phyloP scores from a whole-genome alignment of 768 basidiomycete species.

The Artomyces pyxidatus region DNA sequence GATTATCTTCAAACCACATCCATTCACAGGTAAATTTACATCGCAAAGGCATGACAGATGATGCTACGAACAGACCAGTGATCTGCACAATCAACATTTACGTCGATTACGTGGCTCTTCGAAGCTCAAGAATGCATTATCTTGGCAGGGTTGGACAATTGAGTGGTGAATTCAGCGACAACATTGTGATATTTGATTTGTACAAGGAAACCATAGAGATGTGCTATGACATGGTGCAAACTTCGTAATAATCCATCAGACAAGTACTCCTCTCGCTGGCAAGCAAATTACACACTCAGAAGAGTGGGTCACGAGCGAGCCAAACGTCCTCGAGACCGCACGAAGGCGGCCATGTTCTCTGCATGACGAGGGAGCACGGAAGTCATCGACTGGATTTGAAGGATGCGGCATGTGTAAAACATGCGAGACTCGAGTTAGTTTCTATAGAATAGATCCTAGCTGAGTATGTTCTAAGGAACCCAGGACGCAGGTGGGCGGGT shows the following conservation, averaged over 20 bases:
- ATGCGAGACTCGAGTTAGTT: conserved; percentile 75
- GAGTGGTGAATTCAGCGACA: no score
- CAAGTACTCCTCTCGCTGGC: neutral
- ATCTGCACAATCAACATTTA: no score
- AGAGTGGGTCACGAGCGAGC: conserved; percentile 18
- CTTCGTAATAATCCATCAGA: conserved; percentile 2
- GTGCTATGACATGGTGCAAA: no score
- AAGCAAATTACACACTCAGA: neutral
- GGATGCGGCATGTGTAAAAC: conserved; percentile 68
- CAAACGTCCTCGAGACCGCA: conserved; percentile 58
- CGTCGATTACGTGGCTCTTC: no score
- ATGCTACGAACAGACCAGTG: no score
- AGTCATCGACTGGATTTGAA: conserved; percentile 69
- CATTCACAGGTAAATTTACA: no score
- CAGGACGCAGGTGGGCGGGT: neutral
- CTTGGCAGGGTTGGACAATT: no score
- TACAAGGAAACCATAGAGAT: no score
- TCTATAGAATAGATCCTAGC: conserved; percentile 77
- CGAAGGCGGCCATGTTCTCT: conserved; percentile 47
- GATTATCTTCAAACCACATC: no score
- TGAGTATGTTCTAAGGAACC: conserved; percentile 66
- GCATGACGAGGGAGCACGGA: conserved; percentile 55
- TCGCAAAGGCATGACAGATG: no score
- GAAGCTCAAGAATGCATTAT: no score
- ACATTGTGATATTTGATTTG: no score